A percentile compares a stretch with the other conserved stretches of the same genome.
Evolutionary conservation across 2,329 filamentous ascomycete species (phyloP).

Genomic region (Fusarium decemcellulare): DNA sequence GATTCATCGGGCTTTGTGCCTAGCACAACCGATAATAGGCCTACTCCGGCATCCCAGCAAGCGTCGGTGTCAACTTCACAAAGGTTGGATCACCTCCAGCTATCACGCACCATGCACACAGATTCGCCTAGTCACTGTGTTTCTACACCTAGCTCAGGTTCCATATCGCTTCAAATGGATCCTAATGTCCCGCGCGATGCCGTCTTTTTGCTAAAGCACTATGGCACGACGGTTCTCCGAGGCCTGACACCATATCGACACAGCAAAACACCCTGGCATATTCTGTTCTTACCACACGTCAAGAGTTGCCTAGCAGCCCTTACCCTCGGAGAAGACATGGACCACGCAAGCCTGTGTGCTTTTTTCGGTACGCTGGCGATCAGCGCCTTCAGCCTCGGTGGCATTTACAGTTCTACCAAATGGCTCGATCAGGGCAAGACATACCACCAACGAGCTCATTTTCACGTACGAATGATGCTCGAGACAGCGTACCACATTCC

Average conservation of each 20-base stretch:
- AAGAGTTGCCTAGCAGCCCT: conserved; percentile 32
- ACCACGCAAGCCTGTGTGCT: conserved; percentile 32
- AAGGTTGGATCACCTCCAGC: background rate
- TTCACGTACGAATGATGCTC: conserved; percentile 17
- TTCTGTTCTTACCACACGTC: conserved; percentile 24
- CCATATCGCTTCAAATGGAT: background rate
- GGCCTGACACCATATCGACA: conserved; percentile 34
- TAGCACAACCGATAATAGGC: background rate
- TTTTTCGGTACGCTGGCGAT: conserved; percentile 35
- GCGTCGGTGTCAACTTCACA: background rate
- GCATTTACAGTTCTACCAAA: conserved; percentile 17
- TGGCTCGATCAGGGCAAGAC: conserved; percentile 26
- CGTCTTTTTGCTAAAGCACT: conserved; percentile 30
- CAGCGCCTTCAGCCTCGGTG: conserved; percentile 28
- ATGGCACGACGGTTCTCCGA: conserved; percentile 23
- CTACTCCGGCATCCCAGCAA: background rate
- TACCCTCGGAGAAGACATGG: conserved; percentile 24
- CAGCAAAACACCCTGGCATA: conserved; percentile 38
- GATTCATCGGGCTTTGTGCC: background rate
- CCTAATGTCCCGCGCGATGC: conserved; percentile 20
- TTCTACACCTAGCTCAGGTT: background rate
- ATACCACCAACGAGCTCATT: conserved; percentile 22
- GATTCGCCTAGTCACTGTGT: background rate
- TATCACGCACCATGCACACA: background rate
- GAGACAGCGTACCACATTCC: conserved; percentile 29